Evolutionary conservation across 2,329 filamentous ascomycete genomes (phyloP).

Genomic region (Colletotrichum sp.): DNA sequence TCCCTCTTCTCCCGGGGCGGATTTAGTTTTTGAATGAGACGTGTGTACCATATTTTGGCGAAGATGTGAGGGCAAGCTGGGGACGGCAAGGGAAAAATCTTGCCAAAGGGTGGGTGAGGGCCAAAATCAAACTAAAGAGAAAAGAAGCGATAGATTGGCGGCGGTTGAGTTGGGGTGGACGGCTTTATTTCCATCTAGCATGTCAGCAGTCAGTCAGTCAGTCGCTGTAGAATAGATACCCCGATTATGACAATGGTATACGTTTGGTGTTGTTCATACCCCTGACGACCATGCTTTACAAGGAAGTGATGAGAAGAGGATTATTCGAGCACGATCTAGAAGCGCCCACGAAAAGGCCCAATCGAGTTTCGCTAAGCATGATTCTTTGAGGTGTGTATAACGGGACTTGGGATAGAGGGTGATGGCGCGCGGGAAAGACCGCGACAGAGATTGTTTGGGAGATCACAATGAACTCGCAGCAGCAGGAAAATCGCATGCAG

Average conservation of each 20-base stretch:
- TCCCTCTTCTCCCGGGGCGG: not conserved
- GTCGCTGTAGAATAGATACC: conserved; percentile 48
- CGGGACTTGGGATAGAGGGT: no score
- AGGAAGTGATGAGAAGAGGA: not conserved
- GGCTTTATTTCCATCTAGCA: not conserved
- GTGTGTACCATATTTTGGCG: not conserved
- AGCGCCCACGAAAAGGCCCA: fast-evolving
- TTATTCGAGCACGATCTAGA: not conserved
- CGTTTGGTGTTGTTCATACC: not conserved
- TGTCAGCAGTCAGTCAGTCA: conserved; percentile 12
- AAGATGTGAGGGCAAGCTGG: not conserved
- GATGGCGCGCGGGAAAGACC: no score
- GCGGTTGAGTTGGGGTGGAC: not conserved
- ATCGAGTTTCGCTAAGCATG: no score
- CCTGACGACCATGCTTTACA: no score
- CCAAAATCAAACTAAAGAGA: not conserved
- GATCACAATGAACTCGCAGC: no score
- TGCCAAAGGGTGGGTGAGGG: not conserved
- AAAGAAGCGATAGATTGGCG: not conserved
- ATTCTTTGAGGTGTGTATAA: no score
- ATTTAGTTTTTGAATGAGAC: not conserved
- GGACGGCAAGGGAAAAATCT: not conserved
- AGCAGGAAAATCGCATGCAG: no score
- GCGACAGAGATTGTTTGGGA: no score
- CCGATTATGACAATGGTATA: conserved; percentile 29